A percentile compares a stretch with the other conserved stretches of the same genome.
Conservation (phyloP, 495 filamentous ascomycete genomes). For the Bacidia gigantensis region DNA sequence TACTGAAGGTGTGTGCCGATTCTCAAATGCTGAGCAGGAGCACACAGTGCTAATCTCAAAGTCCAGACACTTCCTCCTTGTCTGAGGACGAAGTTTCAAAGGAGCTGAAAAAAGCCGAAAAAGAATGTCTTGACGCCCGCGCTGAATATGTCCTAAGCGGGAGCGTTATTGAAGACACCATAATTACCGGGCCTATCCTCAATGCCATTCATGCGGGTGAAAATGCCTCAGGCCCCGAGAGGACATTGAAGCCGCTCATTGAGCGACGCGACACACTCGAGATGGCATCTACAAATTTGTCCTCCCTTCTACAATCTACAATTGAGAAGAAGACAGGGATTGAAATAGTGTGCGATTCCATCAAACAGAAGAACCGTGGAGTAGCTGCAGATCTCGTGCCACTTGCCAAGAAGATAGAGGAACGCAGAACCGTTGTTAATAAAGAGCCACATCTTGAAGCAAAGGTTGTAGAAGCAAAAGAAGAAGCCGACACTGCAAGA, state of each 20-base stretch:
- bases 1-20: background rate
- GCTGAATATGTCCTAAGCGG: constrained; percentile 52
- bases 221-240: constrained; percentile 49
- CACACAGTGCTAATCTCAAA: background rate
- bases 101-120: constrained; percentile 41
- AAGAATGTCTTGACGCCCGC: constrained; percentile 53
- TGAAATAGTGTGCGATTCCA: constrained; percentile 40
- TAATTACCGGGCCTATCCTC: constrained; percentile 58
- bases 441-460: constrained; percentile 35
- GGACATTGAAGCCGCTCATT: constrained; percentile 50
- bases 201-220: constrained; percentile 62
- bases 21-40: constrained; percentile 12
- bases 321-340: constrained; percentile 35
- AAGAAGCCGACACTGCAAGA: constrained; percentile 39
- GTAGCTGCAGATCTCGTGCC: constrained; percentile 46
- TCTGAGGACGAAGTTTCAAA: constrained; percentile 35
- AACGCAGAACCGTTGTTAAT: constrained; percentile 35
- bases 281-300: constrained; percentile 42
- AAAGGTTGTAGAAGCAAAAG: constrained; percentile 42
- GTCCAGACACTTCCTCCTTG: constrained; percentile 22
- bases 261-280: constrained; percentile 54
- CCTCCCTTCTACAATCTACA: constrained; percentile 34
- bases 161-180: constrained; percentile 48
- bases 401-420: constrained; percentile 42
- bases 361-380: constrained; percentile 45